These are phyloP conservation scores for Komagataea norvegica DNA, from an alignment of 1,139 yeast species.

Conservation along the genomic window DNA sequence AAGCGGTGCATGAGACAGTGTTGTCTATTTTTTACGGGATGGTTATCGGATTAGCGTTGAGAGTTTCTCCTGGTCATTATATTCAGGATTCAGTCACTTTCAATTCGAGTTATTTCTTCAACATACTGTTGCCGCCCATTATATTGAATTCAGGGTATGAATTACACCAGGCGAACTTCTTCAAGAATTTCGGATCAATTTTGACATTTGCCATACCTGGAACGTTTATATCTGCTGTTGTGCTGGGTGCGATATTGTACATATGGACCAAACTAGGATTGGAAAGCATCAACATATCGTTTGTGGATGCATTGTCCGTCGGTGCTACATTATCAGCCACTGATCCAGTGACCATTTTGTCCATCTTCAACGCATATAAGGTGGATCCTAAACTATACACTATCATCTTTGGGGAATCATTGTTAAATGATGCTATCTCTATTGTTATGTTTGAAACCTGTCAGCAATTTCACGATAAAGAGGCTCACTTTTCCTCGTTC, in stretches of 20 bases:
- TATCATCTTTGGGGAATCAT: conserved; percentile 92
- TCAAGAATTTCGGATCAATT: conserved; percentile 86
- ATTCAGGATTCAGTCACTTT: conserved; percentile 96
- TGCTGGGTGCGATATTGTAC: conserved; percentile 77
- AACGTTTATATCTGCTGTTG: conserved; percentile 86
- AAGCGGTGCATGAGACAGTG: conserved; percentile 95
- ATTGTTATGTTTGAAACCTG: conserved; percentile 99
- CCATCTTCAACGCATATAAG: conserved; percentile 94
- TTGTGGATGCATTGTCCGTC: conserved; percentile 93
- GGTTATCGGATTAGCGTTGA: conserved; percentile 87
- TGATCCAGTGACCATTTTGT: conserved; percentile 94
- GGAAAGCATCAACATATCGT: conserved; percentile 82
- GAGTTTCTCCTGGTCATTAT: conserved; percentile 92
- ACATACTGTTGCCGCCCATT: conserved; percentile 90
- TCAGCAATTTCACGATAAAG: conserved; percentile 89
- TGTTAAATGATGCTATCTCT: conserved; percentile 94
- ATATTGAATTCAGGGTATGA: conserved; percentile 95
- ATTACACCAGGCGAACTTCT: conserved; percentile 91
- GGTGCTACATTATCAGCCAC: conserved; percentile 98
- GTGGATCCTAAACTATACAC: conserved; percentile 97
- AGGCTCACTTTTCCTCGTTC: conserved; percentile 67
- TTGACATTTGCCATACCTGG: conserved; percentile 96
- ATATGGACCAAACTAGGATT: conserved; percentile 90
- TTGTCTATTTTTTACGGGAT: conserved; percentile 93
- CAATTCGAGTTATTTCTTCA: conserved; percentile 91